Percentiles rank a stretch among this genome's conserved stretches.
Evolutionary conservation across 2,329 filamentous ascomycete genomes (phyloP).

Genomic region (Fusarium mangiferae): DNA sequence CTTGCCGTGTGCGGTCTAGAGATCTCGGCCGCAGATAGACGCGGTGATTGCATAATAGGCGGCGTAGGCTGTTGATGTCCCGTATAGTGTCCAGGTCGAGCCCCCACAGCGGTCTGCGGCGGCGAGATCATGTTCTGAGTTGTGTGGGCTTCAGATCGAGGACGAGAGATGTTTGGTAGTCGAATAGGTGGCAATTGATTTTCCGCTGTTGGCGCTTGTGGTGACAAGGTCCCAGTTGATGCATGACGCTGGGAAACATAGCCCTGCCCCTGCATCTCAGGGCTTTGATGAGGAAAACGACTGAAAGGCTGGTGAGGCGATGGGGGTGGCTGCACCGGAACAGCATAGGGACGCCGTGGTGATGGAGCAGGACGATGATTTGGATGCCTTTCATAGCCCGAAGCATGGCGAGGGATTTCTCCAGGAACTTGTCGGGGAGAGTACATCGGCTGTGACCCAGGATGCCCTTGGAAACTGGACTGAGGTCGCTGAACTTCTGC

Average conservation of each 20-base stretch:
- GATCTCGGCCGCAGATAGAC: not conserved
- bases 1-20: not conserved
- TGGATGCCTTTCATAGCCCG: not conserved
- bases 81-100: not conserved
- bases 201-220: not conserved
- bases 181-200: not conserved
- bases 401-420: not conserved
- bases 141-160: not conserved
- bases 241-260: not conserved
- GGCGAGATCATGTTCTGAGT: not conserved
- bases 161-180: not conserved
- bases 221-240: not conserved
- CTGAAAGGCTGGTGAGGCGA: not conserved
- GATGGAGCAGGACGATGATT: not conserved
- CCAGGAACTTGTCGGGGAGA: not conserved
- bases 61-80: not conserved
- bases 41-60: not conserved
- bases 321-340: not conserved
- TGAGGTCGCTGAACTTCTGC: not conserved
- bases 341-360: not conserved
- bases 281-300: not conserved
- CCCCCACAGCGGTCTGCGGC: not conserved
- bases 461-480: not conserved
- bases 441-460: not conserved
- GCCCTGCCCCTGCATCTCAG: not conserved